phyloP scores from a whole-genome alignment of 2,329 filamentous ascomycete genomes.

The Colletotrichum paranaense region DNA sequence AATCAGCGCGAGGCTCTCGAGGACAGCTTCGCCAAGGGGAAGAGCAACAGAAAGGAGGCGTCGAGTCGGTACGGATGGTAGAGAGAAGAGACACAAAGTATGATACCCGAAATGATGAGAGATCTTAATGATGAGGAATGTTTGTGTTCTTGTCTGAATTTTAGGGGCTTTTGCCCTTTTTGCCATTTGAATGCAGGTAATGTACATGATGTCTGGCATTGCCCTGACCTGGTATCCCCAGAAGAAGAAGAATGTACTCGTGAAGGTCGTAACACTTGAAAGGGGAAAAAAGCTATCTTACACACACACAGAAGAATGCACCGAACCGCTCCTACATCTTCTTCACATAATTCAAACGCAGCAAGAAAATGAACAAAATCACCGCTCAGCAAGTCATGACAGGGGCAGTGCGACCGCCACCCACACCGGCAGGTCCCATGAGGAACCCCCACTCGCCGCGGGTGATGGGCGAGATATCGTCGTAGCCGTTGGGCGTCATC shows the following conservation, averaged over 20 bases:
- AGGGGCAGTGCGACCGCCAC: conserved; percentile 56
- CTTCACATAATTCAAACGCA: neutral
- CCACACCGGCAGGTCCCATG: conserved; percentile 60
- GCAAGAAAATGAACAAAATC: neutral
- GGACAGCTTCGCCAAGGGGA: conserved; percentile 88
- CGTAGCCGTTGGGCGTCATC: conserved; percentile 68
- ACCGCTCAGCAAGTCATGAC: conserved; percentile 63
- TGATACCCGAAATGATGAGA: conserved; percentile 26
- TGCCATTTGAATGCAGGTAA: conserved; percentile 7
- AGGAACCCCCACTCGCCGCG: conserved; percentile 72
- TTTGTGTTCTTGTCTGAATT: neutral
- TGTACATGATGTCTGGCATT: conserved; percentile 26
- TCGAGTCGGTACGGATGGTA: conserved; percentile 86
- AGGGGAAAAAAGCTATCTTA: conserved; percentile 22
- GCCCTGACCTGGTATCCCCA: conserved; percentile 10
- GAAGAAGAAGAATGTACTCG: conserved; percentile 5
- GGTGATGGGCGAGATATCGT: conserved; percentile 72
- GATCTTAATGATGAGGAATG: neutral
- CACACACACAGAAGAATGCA: neutral
- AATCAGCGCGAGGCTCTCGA: conserved; percentile 89
- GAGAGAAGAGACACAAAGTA: neutral
- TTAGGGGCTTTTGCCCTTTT: neutral
- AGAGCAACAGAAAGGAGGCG: conserved; percentile 83
- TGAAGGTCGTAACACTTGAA: conserved; percentile 16
- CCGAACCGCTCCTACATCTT: neutral